Percentiles rank a stretch among this genome's conserved stretches.
phyloP scores from a whole-genome alignment of 78 protist genomes.

The Dictyostelium capitatum region DNA sequence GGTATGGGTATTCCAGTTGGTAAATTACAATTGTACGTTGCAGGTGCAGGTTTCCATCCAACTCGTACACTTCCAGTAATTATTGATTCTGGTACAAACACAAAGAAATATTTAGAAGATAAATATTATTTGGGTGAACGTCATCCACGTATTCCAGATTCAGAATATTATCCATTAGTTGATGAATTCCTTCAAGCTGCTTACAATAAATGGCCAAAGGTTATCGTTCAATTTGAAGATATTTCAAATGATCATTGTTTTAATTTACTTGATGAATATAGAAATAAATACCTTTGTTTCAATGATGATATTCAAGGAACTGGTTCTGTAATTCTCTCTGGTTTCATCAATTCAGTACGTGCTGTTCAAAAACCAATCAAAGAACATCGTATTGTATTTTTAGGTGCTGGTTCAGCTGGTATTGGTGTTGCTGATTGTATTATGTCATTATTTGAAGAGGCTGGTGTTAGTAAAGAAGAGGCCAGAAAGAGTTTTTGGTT shows the following conservation, averaged over 20 bases:
- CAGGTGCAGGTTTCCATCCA: slow-evolving; percentile 93
- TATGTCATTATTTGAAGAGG: slow-evolving; percentile 63
- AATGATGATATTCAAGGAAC: slow-evolving; percentile 99
- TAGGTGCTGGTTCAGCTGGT: slow-evolving; percentile 98
- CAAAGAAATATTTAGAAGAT: slow-evolving; percentile 84
- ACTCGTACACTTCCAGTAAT: slow-evolving; percentile 94
- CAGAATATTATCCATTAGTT: slow-evolving; percentile 88
- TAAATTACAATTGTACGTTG: slow-evolving; percentile 94
- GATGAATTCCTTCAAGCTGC: slow-evolving; percentile 95
- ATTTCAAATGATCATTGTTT: slow-evolving; percentile 91
- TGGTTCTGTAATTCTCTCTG: slow-evolving; percentile 94
- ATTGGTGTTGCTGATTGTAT: slow-evolving; percentile 91
- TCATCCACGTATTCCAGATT: slow-evolving; percentile 79
- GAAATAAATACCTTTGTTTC: slow-evolving; percentile 91
- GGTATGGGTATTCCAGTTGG: slow-evolving; percentile 99
- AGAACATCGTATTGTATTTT: slow-evolving; percentile 89
- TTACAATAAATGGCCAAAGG: slow-evolving; percentile 82
- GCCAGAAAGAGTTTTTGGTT: slow-evolving; percentile 89
- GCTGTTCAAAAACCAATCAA: slow-evolving; percentile 45
- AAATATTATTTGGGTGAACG: slow-evolving; percentile 95
- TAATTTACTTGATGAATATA: slow-evolving; percentile 89
- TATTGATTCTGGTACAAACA: slow-evolving; percentile 98
- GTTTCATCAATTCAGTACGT: slow-evolving; percentile 89
- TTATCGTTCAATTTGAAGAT: slow-evolving; percentile 97
- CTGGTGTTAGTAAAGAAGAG: slow-evolving; percentile 84